These are phyloP conservation scores for Wallacemonas rigidus DNA, from an alignment of 208 protist species.

Conservation along the genomic window DNA sequence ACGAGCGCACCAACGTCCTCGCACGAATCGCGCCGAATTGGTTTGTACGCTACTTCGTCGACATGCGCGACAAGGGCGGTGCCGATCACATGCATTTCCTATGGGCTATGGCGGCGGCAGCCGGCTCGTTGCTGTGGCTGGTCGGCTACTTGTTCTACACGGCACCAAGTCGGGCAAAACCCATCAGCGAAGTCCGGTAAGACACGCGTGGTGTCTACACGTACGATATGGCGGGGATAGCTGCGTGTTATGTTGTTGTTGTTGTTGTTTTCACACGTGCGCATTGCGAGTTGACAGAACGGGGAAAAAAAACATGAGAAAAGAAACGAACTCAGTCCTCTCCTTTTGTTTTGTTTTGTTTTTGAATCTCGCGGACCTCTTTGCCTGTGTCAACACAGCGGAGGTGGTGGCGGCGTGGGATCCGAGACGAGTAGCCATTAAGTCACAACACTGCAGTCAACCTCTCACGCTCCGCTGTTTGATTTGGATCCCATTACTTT, in stretches of 20 bases:
- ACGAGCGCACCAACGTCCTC: slow-evolving; percentile 82
- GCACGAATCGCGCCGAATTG: slow-evolving; percentile 74
- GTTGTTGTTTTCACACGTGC: background rate
- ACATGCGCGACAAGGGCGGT: slow-evolving; percentile 76
- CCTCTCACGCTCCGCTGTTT: too few species aligned
- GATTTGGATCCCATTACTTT: background rate
- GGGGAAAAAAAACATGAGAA: too few species aligned
- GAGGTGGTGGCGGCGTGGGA: too few species aligned
- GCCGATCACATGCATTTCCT: slow-evolving; percentile 53
- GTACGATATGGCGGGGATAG: background rate
- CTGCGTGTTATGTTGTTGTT: slow-evolving; percentile 1
- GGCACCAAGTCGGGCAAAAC: slow-evolving; percentile 51
- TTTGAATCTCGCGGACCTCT: too few species aligned
- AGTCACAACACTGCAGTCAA: too few species aligned
- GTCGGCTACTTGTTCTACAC: slow-evolving; percentile 81
- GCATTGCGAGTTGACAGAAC: too few species aligned
- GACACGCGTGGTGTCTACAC: background rate
- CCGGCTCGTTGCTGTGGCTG: slow-evolving; percentile 35
- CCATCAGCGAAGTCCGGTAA: slow-evolving; percentile 66
- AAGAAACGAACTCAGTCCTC: too few species aligned
- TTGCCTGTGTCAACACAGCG: too few species aligned
- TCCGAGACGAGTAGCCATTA: too few species aligned
- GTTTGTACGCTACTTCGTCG: slow-evolving; percentile 86
- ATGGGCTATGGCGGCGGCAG: slow-evolving; percentile 25
- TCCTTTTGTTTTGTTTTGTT: too few species aligned